A percentile compares a stretch with the other conserved stretches of the same genome.
Evolutionary conservation across 441 rosid species (phyloP).

Genomic region (Croton laevigatus): DNA sequence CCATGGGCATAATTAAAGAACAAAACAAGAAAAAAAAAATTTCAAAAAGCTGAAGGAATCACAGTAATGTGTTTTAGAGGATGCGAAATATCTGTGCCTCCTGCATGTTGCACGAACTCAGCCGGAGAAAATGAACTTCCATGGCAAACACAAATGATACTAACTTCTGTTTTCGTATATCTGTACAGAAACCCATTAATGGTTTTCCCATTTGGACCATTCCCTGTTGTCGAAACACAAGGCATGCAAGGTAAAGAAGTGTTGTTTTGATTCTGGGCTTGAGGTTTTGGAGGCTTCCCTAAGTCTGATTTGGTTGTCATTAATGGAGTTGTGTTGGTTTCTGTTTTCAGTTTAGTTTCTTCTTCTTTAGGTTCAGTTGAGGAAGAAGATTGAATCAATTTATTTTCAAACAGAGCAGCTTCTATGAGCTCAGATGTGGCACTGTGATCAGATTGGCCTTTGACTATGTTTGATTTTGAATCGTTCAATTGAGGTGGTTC

Average conservation of each 20-base stretch:
- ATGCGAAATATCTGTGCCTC: conserved; percentile 67
- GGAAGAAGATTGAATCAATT: conserved; percentile 4
- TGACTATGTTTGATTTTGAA: conserved; percentile 14
- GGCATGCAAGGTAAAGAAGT: conserved; percentile 59
- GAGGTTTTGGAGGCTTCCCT: conserved; percentile 45
- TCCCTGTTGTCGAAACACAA: conserved; percentile 75
- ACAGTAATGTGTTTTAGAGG: conserved; percentile 74
- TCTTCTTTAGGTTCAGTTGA: conserved; percentile 13
- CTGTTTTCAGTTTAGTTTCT: conserved; percentile 1
- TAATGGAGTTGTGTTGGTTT: neutral
- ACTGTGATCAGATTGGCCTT: conserved; percentile 21
- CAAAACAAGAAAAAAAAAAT: neutral
- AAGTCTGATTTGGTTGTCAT: conserved; percentile 10
- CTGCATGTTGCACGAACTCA: conserved; percentile 87
- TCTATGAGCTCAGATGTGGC: conserved; percentile 22
- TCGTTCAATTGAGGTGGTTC: conserved; percentile 23
- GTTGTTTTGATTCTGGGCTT: conserved; percentile 9
- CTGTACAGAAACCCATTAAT: conserved; percentile 70
- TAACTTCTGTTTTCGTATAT: conserved; percentile 70
- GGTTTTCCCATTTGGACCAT: conserved; percentile 62
- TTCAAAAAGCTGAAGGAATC: conserved; percentile 47
- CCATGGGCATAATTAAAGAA: neutral
- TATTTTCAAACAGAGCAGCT: conserved; percentile 12
- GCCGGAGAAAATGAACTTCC: conserved; percentile 79
- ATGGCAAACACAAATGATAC: conserved; percentile 85